Evolutionary conservation across 2,329 filamentous ascomycete genomes (phyloP).

Genomic region (Colletotrichum musae): DNA sequence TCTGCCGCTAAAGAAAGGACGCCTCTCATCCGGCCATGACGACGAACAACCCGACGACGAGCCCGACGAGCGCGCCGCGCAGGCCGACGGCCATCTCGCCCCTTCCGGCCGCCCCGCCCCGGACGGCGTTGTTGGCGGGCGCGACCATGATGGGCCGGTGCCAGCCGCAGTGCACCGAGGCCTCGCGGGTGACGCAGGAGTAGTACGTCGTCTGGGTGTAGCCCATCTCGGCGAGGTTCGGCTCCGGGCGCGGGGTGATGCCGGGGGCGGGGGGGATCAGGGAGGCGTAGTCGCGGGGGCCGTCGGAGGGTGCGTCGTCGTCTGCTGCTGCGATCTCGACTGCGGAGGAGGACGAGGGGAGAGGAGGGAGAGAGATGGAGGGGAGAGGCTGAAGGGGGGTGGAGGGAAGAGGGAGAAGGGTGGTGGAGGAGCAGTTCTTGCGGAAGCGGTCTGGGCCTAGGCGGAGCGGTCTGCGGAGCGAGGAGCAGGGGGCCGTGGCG

Average conservation of each 20-base stretch:
- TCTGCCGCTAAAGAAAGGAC: too few relatives aligned
- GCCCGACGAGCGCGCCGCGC: too few relatives aligned
- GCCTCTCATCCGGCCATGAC: too few relatives aligned
- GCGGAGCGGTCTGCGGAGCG: slow-evolving; percentile 25
- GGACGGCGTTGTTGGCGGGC: slow-evolving; percentile 17
- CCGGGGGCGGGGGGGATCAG: slow-evolving; percentile 38
- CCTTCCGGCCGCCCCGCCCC: background rate
- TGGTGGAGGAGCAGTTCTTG: slow-evolving; percentile 5
- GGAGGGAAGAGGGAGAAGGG: background rate
- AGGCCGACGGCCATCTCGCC: too few relatives aligned
- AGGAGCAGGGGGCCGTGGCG: slow-evolving; percentile 22
- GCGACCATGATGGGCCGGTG: slow-evolving; percentile 40
- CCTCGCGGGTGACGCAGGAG: slow-evolving; percentile 35
- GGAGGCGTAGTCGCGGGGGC: slow-evolving; percentile 40
- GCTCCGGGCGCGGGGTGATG: slow-evolving; percentile 37
- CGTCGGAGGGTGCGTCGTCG: slow-evolving; percentile 20
- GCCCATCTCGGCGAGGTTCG: slow-evolving; percentile 41
- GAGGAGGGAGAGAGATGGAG: background rate
- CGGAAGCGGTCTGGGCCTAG: slow-evolving; percentile 32
- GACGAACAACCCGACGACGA: too few relatives aligned
- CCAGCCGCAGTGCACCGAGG: slow-evolving; percentile 41
- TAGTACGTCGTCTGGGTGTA: slow-evolving; percentile 41
- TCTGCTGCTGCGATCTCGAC: slow-evolving; percentile 9
- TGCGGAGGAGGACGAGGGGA: background rate
- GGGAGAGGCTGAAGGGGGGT: background rate